Base-by-base conservation (phyloP, 176 grass and related monocot genomes). In the Aegilops tauschii region DNA sequence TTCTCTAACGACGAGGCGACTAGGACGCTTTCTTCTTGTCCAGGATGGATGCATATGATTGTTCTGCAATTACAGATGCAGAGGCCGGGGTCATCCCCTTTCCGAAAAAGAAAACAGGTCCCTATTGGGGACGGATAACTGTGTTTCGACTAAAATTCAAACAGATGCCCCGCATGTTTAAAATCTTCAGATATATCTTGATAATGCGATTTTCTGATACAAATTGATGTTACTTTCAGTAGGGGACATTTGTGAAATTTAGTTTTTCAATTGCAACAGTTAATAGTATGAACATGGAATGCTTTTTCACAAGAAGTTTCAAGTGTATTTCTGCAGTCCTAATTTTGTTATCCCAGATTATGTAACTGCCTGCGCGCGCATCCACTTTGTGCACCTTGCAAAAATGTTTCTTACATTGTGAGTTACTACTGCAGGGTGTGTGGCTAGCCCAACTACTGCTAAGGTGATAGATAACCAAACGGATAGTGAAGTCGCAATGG, bases 401-500 rank as follows among this genome's bases (percentile, higher is more conserved):
- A 65, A 18, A 39, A 18, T 31, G 50, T 45, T 76, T 44, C 49
- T 65, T 85, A 77, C 20, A 76, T 65, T 14, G n/a, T 84, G 66
- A 80, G 34, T 12, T 29, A 68, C 36, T 61, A 3, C 32, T 85
- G 52, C 12, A 61, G 92, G 68, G 35, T 91, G 76, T 70, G 34
- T 64, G 69, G 76, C 85, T 35, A 84, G 76, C 78, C 12, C 77
- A 20, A 67, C 17, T 56, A 20, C 71, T 88, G 77, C 59, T 79
- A 59, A 81, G 86, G 34, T 16, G 3, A 18, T 54, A 17, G 87
- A 98, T 50, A 81, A 86, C 20, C 77, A 73, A 35, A 69, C 30
- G 35, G 92, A 94, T 52, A 56, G 42, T 32, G 90, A 94, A 90
- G 86, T 90, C 81, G 86, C 80, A 61, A 85, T 86, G 82, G 96